These are phyloP conservation scores for Keithomyces neogunnii DNA, from an alignment of 2,329 filamentous ascomycete genomes.

Conservation along the genomic window DNA sequence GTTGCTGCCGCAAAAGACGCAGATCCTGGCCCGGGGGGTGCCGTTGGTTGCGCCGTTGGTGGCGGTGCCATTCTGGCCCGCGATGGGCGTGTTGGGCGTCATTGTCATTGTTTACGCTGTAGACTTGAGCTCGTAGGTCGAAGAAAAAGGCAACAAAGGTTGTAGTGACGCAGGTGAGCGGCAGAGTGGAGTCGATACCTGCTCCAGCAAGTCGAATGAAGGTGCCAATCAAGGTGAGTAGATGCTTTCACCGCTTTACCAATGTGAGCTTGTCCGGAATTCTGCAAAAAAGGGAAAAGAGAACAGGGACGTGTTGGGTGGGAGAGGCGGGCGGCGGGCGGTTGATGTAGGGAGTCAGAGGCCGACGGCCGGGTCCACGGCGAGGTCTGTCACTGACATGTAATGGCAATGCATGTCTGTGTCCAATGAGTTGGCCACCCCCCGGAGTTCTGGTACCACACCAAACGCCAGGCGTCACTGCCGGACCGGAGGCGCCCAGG, in stretches of 20 bases:
- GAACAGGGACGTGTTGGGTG: not conserved
- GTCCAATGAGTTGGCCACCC: not conserved
- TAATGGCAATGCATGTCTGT: not conserved
- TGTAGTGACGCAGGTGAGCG: not conserved
- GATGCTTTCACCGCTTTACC: no score
- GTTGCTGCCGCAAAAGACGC: conserved; percentile 88
- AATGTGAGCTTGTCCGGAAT: no score
- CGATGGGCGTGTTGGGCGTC: conserved; percentile 7
- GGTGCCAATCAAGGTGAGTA: not conserved
- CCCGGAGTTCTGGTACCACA: no score
- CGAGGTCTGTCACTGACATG: not conserved
- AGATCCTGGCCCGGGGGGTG: conserved; percentile 56
- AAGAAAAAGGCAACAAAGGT: no score
- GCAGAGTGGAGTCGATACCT: not conserved
- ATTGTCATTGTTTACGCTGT: conserved; percentile 3
- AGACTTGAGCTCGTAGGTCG: not conserved
- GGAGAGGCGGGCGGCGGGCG: not conserved
- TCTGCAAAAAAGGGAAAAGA: not conserved
- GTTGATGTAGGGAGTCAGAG: not conserved
- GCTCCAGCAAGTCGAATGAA: not conserved
- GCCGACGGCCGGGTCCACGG: not conserved
- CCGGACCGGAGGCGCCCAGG: not conserved
- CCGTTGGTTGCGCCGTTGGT: conserved; percentile 14
- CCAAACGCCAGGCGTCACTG: not conserved
- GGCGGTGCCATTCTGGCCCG: conserved; percentile 15